phyloP scores from a whole-genome alignment of 2,329 filamentous ascomycete genomes.

The Macrophomina tecta region DNA sequence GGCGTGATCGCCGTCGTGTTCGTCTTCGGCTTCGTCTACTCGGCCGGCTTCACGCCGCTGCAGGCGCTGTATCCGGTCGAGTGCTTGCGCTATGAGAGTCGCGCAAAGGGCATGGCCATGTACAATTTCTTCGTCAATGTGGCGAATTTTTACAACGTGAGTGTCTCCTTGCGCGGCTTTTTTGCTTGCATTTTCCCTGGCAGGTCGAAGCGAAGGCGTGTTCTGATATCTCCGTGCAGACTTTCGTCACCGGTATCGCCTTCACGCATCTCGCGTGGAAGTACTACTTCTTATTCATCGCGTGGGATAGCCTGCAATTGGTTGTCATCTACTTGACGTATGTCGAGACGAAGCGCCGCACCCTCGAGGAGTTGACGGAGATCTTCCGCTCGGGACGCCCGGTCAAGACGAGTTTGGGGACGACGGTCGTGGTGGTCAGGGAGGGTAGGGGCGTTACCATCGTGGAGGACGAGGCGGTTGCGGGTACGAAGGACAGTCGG shows the following conservation, averaged over 20 bases:
- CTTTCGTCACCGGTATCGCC: conserved; percentile 52
- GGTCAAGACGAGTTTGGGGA: conserved; percentile 44
- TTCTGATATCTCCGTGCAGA: conserved; percentile 29
- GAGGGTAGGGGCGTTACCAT: conserved; percentile 8
- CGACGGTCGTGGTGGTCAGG: conserved; percentile 31
- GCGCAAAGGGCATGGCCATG: conserved; percentile 57
- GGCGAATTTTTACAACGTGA: conserved; percentile 50
- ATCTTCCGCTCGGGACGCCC: conserved; percentile 50
- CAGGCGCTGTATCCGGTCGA: conserved; percentile 58
- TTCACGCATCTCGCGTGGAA: conserved; percentile 47
- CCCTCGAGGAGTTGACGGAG: conserved; percentile 53
- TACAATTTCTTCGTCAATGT: conserved; percentile 56
- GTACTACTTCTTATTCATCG: conserved; percentile 50
- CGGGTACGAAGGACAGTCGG: not conserved
- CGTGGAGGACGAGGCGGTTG: not conserved
- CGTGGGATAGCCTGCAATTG: conserved; percentile 51
- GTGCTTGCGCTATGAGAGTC: conserved; percentile 53
- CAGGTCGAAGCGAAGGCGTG: not conserved
- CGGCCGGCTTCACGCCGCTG: conserved; percentile 47
- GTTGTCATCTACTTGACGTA: conserved; percentile 46
- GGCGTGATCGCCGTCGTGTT: conserved; percentile 35
- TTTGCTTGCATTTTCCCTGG: not conserved
- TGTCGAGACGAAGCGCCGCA: conserved; percentile 47
- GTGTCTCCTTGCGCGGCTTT: not conserved
- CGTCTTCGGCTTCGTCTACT: conserved; percentile 42